These are phyloP conservation scores for Ormosia emarginata DNA, from an alignment of 306 rosid species.

Conservation along the genomic window DNA sequence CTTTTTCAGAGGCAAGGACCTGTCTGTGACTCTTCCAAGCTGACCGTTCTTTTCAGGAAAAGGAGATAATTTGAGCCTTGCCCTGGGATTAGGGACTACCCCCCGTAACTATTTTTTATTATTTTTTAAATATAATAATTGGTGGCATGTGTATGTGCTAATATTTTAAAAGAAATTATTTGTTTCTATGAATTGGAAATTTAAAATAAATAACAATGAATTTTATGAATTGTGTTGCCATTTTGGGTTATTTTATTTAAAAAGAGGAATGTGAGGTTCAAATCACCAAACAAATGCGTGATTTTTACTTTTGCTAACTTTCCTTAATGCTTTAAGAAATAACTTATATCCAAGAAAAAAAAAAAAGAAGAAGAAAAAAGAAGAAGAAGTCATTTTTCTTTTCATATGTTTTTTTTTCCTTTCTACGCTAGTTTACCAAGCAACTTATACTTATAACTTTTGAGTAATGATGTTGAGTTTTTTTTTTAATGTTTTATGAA, in stretches of 20 bases:
- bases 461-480: too few relatives aligned
- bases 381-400: too few relatives aligned
- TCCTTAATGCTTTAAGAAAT: too few relatives aligned
- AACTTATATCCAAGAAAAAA: too few relatives aligned
- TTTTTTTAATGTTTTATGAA: too few relatives aligned
- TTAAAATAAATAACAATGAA: not conserved
- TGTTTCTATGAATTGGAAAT: not conserved
- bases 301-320: too few relatives aligned
- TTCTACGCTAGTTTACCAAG: too few relatives aligned
- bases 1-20: constrained; percentile 40
- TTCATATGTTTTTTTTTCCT: too few relatives aligned
- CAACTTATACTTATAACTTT: too few relatives aligned
- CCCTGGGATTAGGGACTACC: not conserved
- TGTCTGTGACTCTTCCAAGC: constrained; percentile 23
- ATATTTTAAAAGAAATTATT: not conserved
- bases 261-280: not conserved
- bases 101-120: not conserved
- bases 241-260: not conserved
- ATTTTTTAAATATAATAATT: not conserved
- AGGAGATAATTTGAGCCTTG: not conserved
- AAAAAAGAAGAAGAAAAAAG: too few relatives aligned
- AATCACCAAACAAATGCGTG: not conserved
- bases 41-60: constrained; percentile 42
- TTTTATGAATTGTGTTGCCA: not conserved
- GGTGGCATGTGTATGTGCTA: not conserved